Evolutionary conservation across 2,329 filamentous ascomycete genomes (phyloP), one percentile per base, ranked within the genome.

Genomic region (Bipolaris zeicola): DNA sequence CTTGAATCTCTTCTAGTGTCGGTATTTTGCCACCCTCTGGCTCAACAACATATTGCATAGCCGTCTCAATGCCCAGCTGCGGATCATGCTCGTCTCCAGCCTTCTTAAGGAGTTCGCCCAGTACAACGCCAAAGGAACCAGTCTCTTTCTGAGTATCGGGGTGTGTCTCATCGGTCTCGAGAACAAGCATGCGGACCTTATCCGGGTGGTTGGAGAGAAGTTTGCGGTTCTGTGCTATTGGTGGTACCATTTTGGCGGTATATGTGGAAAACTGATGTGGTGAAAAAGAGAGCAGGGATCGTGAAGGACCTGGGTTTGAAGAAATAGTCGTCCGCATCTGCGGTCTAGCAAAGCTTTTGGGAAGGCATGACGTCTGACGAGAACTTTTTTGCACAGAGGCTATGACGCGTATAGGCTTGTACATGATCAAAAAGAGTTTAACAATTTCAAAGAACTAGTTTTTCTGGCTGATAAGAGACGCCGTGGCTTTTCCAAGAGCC

Each of bases 81-180:
- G 85, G 85, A 24, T 82, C 73, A 58, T 87, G 84, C 2, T 76
- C 75, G 20, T 77, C 69, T 3, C 85, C 85, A 2, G 83, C 84
- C 33, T 76, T 70, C 20, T 76, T 72, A 58, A 87, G 84, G 37
- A 85, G 78, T 1, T 76, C 62, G 57, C 85, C 77, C 8, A 86
- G 67, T 22, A 87, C 81, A 38, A 84, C 73, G 7, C 82, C 83
- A 63, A 86, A 87, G 5, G 78, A 78, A 13, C 84, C 84, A n/a
- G 73, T 77, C 43, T 80, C 76, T 16, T 75, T 65, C 43, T 80
- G 68, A 1, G 82, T 85, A 6, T 84, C 77, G 11, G 81, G 80
- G 59, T 85, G 81, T 24, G 83, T 79, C 52, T 80, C 76, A 62
- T 87, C 85, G 0, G 84, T 87, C 69, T 87, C 85, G 6, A 87